A percentile compares a stretch with the other conserved stretches of the same genome.
Conservation (phyloP, 2,329 filamentous ascomycete genomes). For the Hypoxylon sp. region DNA sequence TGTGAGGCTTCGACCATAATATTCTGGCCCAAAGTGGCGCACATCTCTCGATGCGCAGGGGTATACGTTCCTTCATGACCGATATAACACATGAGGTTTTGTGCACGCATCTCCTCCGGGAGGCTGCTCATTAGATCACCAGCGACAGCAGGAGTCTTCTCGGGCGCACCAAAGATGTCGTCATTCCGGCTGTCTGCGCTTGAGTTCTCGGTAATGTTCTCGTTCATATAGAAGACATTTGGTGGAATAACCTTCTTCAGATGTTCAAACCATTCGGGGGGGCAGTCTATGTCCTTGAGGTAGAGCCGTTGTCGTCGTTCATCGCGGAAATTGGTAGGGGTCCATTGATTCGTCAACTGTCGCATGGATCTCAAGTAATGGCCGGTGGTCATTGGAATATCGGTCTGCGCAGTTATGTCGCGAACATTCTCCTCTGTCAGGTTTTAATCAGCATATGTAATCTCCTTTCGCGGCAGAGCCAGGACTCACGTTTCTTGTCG, state of each 20-base stretch:
- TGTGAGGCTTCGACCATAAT: constrained; percentile 96
- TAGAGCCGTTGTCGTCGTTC: constrained; percentile 88
- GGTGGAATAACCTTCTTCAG: constrained; percentile 82
- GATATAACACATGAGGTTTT: constrained; percentile 98
- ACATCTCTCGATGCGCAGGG: constrained; percentile 96
- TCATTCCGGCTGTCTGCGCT: constrained; percentile 52
- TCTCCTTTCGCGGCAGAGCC: not conserved
- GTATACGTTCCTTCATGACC: constrained; percentile 98
- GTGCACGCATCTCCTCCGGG: constrained; percentile 86
- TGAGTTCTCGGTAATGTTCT: constrained; percentile 66
- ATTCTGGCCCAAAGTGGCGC: constrained; percentile 93
- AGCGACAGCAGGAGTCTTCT: constrained; percentile 74
- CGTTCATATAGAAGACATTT: constrained; percentile 90
- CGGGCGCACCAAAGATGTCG: constrained; percentile 61
- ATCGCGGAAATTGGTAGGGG: constrained; percentile 79
- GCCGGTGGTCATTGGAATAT: constrained; percentile 86
- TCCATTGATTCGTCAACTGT: constrained; percentile 86
- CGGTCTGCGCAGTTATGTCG: constrained; percentile 78
- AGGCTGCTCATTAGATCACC: constrained; percentile 97
- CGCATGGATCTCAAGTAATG: constrained; percentile 93
- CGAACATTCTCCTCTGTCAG: constrained; percentile 82
- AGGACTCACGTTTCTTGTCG: constrained; percentile 77
- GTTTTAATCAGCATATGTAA: constrained; percentile 42
- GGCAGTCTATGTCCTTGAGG: constrained; percentile 97
- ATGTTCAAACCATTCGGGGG: constrained; percentile 84